phyloP scores from a whole-genome alignment of 192 early-diverging fungal species.

The Podila verticillata region DNA sequence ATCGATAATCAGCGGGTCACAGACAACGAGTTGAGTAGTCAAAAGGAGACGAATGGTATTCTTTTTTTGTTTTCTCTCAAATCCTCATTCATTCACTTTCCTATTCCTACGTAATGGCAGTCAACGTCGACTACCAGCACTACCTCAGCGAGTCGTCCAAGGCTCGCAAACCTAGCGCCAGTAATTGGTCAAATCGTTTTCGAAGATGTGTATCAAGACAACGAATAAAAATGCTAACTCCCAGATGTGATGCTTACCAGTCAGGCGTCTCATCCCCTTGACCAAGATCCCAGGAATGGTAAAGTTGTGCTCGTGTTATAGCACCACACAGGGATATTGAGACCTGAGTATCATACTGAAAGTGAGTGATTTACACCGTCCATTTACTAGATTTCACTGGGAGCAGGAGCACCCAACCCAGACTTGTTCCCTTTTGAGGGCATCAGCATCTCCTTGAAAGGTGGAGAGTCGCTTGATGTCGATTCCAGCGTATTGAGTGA shows the following conservation, averaged over 20 bases:
- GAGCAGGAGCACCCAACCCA: slow-evolving; percentile 76
- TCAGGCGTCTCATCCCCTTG: slow-evolving; percentile 45
- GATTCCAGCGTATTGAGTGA: slow-evolving; percentile 60
- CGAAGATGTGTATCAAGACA: too few species aligned
- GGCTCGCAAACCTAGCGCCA: slow-evolving; percentile 55
- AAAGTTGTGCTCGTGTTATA: not conserved
- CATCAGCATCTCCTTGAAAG: slow-evolving; percentile 63
- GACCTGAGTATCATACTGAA: too few species aligned
- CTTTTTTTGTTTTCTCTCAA: not conserved
- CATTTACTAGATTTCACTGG: slow-evolving; percentile 67
- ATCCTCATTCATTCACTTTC: slow-evolving; percentile 3
- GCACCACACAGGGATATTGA: too few species aligned
- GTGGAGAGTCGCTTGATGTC: slow-evolving; percentile 65
- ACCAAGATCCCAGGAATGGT: slow-evolving; percentile 57
- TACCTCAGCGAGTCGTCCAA: slow-evolving; percentile 54
- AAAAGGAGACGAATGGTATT: too few species aligned
- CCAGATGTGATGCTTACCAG: slow-evolving; percentile 2
- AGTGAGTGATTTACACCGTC: too few species aligned
- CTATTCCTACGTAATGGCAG: not conserved
- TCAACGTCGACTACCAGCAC: slow-evolving; percentile 47
- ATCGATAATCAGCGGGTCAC: too few species aligned
- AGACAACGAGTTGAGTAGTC: too few species aligned
- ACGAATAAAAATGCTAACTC: not conserved
- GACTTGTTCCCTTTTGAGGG: slow-evolving; percentile 71
- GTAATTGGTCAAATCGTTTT: slow-evolving; percentile 21